Base-by-base conservation (phyloP, 352 stramenopile species). In the Phytophthora lateralis region DNA sequence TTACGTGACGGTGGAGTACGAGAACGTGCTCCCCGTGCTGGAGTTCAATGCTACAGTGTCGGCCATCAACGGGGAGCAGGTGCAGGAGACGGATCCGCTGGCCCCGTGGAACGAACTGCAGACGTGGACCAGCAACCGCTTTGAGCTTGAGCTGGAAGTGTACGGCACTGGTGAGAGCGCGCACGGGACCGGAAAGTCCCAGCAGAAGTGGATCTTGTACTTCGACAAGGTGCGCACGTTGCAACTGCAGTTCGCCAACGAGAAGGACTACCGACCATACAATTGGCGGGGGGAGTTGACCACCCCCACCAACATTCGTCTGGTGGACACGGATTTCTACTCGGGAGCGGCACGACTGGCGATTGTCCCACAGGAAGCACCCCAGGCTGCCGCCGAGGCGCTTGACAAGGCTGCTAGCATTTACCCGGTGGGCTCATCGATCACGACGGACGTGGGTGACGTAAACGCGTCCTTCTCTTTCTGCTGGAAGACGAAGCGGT, bases 1-100 rank as follows among this genome's bases (percentile, higher is more conserved):
- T 11, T 96, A 93, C 72, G 49, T 95, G 8, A 94, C 88, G 11
- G 78, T 95, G 32, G 78, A 93, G 65, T 96, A 95, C 68, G 56
- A 79, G 34, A 61, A 78, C 18, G 30, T 91, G 12, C 66, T 90
- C 6, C 88, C 88, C 0, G 73, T 93, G 44, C 42, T 96, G 20
- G 80, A 91, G 60, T 66, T 90, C 27, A 91, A 92, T 43, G 80
- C 70, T 27, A 82, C 72, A 6, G 65, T 95, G 20, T 56, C 79
- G 38, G 50, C 68, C 2, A 67, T 93, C 43, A 93, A 95, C 54
- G 63, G 59, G 11, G 51, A 80, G n/a, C 21, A 59, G 1, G 59
- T 92, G 50, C 27, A 80, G 39, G 37, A 75, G 7, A 57, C 54
- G 38, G 49, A 66, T 14, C 55, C 69, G 17, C 45, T 55, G n/a